Evolutionary conservation across 225 moss, liverwort and hornwort genomes (phyloP), one percentile per base, ranked within the genome.

Genomic region (Straminergon stramineum): DNA sequence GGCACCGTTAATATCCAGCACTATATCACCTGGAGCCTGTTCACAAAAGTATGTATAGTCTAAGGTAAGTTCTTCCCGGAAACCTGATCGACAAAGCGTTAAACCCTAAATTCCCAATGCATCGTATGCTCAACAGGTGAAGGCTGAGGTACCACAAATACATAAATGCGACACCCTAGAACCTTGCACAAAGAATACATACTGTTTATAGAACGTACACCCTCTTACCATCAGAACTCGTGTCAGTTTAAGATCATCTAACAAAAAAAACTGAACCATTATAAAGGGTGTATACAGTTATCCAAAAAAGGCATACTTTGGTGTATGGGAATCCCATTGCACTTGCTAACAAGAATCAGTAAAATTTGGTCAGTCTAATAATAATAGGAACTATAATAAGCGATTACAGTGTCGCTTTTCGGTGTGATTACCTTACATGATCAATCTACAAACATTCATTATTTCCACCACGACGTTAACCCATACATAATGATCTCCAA

Each of bases 11-110:
- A 95, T 91, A 84, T 93, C 94, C 87, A 95, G 89, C 52, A 93
- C 93, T 79, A 95, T 73, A 78, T 95, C 94, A 41, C 94, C 94
- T 70, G 94, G 93, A 88, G 93, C 93, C 94, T 95, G 87, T 71
- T 64, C 82, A 87, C 55, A 65, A 15, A 78, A 71, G 61, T 23
- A 31, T 52, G 43, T 39, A 60, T 48, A 81, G 70, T 41, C 61
- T 70, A 41, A 52, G 55, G 35, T 31, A 65, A 63, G 80, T 48
- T 28, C 84, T 68, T 23, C 43, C 48, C 31, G 16, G 55, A 62
- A 78, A 57, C 24, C 65, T 39, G 39, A 60, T 87, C 39, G 43
- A 70, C 28, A 75, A 53, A 84, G 75, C 16, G 30, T 55, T 67
- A 87, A 91, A 88, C 77, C 74, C 86, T 80, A 52, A 78, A 55